Base-by-base conservation (phyloP, 805 yeast species). In the Alloascoidea africana region DNA sequence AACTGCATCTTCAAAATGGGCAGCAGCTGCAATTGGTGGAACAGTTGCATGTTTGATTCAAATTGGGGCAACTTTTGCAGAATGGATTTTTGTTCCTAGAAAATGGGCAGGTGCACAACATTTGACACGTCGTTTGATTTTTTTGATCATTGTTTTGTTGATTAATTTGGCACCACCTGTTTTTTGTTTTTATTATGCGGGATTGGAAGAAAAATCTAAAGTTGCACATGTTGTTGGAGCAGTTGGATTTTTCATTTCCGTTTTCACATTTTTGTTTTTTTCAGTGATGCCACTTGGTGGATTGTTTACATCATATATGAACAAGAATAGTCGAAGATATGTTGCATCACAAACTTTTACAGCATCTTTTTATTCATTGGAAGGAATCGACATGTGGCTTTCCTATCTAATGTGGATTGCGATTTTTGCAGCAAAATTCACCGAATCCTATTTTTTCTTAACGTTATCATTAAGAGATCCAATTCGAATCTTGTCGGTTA, bases 21-120 rank as follows among this genome's bases (percentile, higher is more conserved):
- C 97, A 42, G 68, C 94, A 30, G 79, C 79, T 46, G 94, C 95
- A 38, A 65, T 87, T 49, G 97, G 89, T 62, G 98, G 98, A 68
- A 60, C 81, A 37, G 67, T 89, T 50, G 97, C 96, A 38, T 62
- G 76, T 42, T 55, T 71, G 36, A 73, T 91, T 51, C 95, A 91
- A 63, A 68, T 91, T 42, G 48, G 72, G 41, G 98, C 98, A 37
- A 87, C 97, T 18, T 41, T 86, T 27, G 73, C 83, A 52, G 98
- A 91, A 63, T 89, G 95, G 95, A 66, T 76, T 56, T 91, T 86
- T 52, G 97, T 91, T 43, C 98, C 98, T 48, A 79, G 97, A 63
- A 74, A 79, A 50, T 91, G 97, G 97, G 94, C 97, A 27, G 98
- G 99, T 62, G 96, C 97, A 58, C 97, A 89, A 65, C 96, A 83